phyloP scores from a whole-genome alignment of 495 filamentous ascomycete genomes.

The Penicillium parvum region DNA sequence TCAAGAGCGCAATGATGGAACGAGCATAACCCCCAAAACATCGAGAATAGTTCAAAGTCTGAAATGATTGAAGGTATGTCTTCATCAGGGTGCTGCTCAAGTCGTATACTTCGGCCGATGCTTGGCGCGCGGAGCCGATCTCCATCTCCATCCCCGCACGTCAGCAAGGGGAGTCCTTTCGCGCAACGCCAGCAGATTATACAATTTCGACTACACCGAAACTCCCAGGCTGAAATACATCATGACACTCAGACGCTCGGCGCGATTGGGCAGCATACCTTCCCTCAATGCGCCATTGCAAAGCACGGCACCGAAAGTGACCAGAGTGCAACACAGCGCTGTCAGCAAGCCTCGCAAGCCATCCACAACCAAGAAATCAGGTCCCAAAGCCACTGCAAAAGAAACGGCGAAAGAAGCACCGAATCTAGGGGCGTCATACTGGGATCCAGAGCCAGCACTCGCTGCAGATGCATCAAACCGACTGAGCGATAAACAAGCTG shows the following conservation, averaged over 20 bases:
- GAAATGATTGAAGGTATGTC: no score
- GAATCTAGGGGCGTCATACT: conserved; percentile 18
- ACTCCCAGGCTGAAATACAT: background rate
- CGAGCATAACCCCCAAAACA: no score
- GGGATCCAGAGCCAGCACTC: conserved; percentile 23
- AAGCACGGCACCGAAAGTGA: conserved; percentile 17
- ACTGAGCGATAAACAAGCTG: conserved; percentile 13
- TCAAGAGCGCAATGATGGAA: no score
- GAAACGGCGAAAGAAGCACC: conserved; percentile 2
- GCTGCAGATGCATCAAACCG: background rate
- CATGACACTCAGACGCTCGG: conserved; percentile 57
- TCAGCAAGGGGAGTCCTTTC: no score
- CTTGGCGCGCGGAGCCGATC: no score
- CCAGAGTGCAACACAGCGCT: conserved; percentile 24
- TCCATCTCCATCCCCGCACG: no score
- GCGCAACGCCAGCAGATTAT: no score
- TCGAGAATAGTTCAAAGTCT: no score
- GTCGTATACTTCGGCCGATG: no score
- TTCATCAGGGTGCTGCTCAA: no score
- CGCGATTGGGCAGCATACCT: conserved; percentile 48
- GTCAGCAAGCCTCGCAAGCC: conserved; percentile 33
- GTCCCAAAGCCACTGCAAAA: conserved; percentile 10
- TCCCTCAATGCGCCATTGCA: conserved; percentile 32
- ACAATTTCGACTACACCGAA: no score
- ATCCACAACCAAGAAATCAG: conserved; percentile 13